A percentile compares a stretch with the other conserved stretches of the same genome.
phyloP scores from a whole-genome alignment of 148 eudicot genomes.

The Rhododendron ferrugineum region DNA sequence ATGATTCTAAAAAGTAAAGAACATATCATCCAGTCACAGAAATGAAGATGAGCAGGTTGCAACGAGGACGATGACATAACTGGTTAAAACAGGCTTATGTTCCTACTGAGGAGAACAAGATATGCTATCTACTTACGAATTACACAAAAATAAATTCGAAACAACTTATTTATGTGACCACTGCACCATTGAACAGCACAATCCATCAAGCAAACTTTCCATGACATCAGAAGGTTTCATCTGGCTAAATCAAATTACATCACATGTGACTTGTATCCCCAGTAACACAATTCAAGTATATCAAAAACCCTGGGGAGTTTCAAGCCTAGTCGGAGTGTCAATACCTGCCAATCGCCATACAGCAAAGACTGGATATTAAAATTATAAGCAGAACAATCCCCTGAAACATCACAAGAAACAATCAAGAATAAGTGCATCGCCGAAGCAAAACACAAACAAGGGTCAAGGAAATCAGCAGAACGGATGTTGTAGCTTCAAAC shows the following conservation, averaged over 20 bases:
- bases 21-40: background rate
- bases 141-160: background rate
- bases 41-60: background rate
- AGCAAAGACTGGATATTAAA: constrained; percentile 87
- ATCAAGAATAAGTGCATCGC: background rate
- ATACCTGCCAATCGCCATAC: constrained; percentile 69
- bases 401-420: constrained; percentile 37
- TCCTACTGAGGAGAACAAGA: background rate
- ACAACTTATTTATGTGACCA: background rate
- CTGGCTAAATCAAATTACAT: background rate
- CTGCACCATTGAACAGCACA: background rate
- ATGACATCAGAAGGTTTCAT: background rate
- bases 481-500: background rate
- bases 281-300: background rate
- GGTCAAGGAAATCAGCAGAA: background rate
- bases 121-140: background rate
- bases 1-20: too few relatives aligned
- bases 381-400: constrained; percentile 75
- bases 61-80: background rate
- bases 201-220: background rate
- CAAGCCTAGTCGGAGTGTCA: constrained; percentile 90
- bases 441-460: background rate
- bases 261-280: background rate
- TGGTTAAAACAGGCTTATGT: background rate
- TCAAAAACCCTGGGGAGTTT: constrained; percentile 70